Evolutionary conservation across 345 rosid genomes (phyloP).

Genomic region (Populus nigra): DNA sequence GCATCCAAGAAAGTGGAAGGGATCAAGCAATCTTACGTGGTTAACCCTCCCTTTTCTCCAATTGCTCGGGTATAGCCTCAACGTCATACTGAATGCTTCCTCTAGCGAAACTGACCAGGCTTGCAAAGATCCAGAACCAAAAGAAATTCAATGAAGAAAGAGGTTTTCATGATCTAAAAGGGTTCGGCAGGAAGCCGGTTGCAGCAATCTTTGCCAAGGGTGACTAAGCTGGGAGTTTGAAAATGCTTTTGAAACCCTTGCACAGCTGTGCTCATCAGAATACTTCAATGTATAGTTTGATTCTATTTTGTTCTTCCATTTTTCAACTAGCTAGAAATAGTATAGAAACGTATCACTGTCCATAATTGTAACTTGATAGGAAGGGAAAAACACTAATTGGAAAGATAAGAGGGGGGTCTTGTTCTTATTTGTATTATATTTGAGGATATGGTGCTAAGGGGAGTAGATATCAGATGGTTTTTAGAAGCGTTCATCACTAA

Average conservation of each 20-base stretch:
- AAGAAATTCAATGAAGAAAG: neutral
- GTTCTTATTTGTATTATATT: constrained; percentile 11
- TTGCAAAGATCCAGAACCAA: neutral
- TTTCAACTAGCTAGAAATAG: constrained; percentile 26
- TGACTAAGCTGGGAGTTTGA: neutral
- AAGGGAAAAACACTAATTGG: constrained; percentile 36
- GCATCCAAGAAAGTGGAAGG: constrained; percentile 38
- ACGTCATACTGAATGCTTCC: neutral
- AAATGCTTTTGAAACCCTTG: neutral
- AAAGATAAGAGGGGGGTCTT: constrained; percentile 16
- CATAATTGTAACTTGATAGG: constrained; percentile 43
- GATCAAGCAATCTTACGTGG: constrained; percentile 51
- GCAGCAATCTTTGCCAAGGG: neutral
- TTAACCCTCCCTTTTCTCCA: constrained; percentile 89
- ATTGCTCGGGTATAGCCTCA: constrained; percentile 66
- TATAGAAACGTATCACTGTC: constrained; percentile 46
- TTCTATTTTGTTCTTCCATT: constrained; percentile 28
- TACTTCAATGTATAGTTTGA: constrained; percentile 26
- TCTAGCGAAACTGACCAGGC: neutral
- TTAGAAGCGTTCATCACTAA: neutral
- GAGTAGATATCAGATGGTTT: constrained; percentile 20
- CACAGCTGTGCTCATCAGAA: constrained; percentile 3
- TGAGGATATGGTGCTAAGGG: constrained; percentile 11
- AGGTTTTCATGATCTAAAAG: neutral
- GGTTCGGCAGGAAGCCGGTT: neutral